Evolutionary conservation across 1,284 basidiomycete species (phyloP).

Genomic region (Rhodotorula sp.): DNA sequence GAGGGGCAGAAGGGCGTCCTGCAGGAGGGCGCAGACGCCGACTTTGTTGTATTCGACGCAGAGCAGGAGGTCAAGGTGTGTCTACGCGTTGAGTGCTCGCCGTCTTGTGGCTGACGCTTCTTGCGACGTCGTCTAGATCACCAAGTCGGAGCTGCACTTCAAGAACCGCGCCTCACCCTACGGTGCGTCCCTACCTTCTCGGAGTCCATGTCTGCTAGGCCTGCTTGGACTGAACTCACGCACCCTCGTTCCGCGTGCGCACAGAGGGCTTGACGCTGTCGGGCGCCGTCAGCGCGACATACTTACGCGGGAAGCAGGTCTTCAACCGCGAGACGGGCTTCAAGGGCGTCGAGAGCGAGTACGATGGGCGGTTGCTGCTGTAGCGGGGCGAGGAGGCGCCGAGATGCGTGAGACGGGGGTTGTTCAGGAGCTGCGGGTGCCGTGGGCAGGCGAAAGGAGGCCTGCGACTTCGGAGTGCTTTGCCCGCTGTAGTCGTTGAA

Average conservation of each 20-base stretch:
- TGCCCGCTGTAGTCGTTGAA: no score
- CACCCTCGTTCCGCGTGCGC: background rate
- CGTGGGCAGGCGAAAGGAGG: no score
- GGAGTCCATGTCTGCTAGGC: no score
- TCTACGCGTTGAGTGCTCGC: constrained; percentile 6
- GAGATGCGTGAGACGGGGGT: no score
- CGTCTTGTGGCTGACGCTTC: background rate
- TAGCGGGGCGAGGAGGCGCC: constrained; percentile 1
- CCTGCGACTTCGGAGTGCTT: no score
- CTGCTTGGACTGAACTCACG: background rate
- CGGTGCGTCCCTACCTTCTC: constrained; percentile 39
- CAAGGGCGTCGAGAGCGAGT: constrained; percentile 8
- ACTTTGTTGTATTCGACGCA: constrained; percentile 81
- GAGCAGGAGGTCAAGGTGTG: constrained; percentile 61
- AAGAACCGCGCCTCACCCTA: constrained; percentile 93
- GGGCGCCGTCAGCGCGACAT: constrained; percentile 75
- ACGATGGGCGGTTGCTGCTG: constrained; percentile 24
- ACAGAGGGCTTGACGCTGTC: constrained; percentile 63
- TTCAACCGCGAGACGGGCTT: constrained; percentile 56
- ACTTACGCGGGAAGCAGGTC: constrained; percentile 68
- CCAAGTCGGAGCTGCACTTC: constrained; percentile 71
- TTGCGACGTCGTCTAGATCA: constrained; percentile 59
- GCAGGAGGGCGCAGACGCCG: constrained; percentile 72
- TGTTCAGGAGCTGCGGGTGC: no score
- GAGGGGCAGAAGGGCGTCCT: constrained; percentile 69